Base-by-base conservation (phyloP, 2,329 filamentous ascomycete species). In the Calonectria honghensis region DNA sequence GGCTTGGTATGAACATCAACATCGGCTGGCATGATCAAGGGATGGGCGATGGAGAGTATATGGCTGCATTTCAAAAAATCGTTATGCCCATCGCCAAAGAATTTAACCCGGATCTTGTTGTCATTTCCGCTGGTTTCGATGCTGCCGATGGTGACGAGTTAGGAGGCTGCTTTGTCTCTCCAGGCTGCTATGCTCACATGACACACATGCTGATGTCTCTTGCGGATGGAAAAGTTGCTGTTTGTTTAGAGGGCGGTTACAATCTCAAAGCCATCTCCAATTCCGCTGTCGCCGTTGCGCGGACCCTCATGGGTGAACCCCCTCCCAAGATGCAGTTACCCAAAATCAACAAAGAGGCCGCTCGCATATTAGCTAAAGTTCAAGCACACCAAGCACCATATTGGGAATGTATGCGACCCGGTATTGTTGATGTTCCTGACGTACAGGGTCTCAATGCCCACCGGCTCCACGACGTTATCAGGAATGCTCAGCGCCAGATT, bases 131-230 rank as follows among this genome's bases (percentile, higher is more conserved):
- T 52, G 97, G 97, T 0, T 99, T 99, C 80, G 97, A 99, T 84
- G 97, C 97, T 20, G 97, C 97, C 0, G 95, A 94, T 77, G 97
- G 97, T 16, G 97, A 99, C 84, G 93, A 97, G 82, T 90, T 99
- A 2, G 97, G 97, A 66, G 95, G 94, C 39, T 99, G 97, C 83
- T 96, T 95, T 81, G 97, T 99, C 6, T 94, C 96, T 1, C 97
- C 97, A 0, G 87, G 93, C 6, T 98, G 97, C 82, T 99, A 98
- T 83, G 95, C 96, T 18, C 96, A 99, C 82, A 98, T 99, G 97
- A 98, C 97, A 20, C 96, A 98, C 83, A 98, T 98, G 96, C 91
- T 99, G 63, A 98, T 98, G 96, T 96, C 95, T 2, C 89, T 99
- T 27, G 96, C 97, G 0, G 90, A 93, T 57, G 97, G 97, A 35